Percentiles rank a stretch among this genome's conserved stretches.
Evolutionary conservation across 164 flowering plant genomes (phyloP).

Genomic region (Aristolochia fimbriata): DNA sequence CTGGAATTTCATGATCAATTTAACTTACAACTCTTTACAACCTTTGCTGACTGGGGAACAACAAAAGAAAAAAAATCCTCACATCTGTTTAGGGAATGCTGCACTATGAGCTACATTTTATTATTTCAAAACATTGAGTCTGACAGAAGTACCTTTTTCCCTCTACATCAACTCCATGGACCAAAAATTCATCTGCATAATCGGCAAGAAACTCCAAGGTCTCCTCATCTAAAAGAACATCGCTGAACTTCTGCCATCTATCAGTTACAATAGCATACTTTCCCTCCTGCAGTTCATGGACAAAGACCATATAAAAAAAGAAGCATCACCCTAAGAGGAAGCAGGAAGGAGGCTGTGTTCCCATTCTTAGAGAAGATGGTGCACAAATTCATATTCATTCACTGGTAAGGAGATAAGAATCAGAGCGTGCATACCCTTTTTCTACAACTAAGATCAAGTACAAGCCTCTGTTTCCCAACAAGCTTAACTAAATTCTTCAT

Average conservation of each 20-base stretch:
- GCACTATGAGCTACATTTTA: too few species aligned
- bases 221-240: conserved; percentile 56
- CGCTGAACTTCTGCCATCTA: conserved; percentile 96
- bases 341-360: background rate
- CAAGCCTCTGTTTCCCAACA: conserved; percentile 78
- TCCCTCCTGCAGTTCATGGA: conserved; percentile 41
- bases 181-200: conserved; percentile 86
- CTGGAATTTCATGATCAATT: too few species aligned
- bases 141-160: conserved; percentile 59
- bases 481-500: conserved; percentile 55
- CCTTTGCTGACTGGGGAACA: too few species aligned
- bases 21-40: too few species aligned
- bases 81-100: too few species aligned
- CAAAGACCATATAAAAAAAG: background rate
- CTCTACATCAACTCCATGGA: conserved; percentile 98
- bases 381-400: background rate
- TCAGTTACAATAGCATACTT: conserved; percentile 88
- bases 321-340: background rate
- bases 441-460: conserved; percentile 93
- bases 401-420: background rate
- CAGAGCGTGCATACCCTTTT: conserved; percentile 48
- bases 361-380: background rate
- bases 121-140: too few species aligned
- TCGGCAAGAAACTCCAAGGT: conserved; percentile 58
- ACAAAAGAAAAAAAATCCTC: too few species aligned